These are phyloP conservation scores for Cordia subcordata DNA, from an alignment of 257 asterid species.

Conservation along the genomic window DNA sequence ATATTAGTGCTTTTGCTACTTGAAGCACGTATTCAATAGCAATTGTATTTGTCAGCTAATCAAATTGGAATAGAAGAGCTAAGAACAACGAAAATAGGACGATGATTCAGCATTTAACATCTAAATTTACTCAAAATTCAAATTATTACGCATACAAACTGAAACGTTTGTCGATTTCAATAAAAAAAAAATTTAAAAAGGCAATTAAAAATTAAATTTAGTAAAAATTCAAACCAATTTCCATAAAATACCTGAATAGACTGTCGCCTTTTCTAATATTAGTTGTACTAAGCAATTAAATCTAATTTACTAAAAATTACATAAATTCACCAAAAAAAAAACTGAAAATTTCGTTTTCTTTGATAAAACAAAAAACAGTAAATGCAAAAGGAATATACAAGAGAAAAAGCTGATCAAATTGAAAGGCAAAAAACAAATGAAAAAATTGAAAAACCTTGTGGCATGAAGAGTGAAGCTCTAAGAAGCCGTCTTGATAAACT, in stretches of 20 bases:
- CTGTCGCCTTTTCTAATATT: no score
- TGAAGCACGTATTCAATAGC: no score
- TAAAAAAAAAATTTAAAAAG: neutral
- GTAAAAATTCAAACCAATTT: neutral
- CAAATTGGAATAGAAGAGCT: neutral
- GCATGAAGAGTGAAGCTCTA: conserved; percentile 48
- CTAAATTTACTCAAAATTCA: neutral
- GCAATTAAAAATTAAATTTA: neutral
- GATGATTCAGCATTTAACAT: neutral
- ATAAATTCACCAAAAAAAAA: no score
- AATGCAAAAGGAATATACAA: neutral
- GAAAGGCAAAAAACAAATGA: neutral
- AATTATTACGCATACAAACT: neutral
- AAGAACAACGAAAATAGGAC: neutral
- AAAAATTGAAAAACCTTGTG: conserved; percentile 38
- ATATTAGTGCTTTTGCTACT: no score
- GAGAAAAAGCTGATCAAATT: neutral
- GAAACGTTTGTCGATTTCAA: neutral
- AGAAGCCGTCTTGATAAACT: conserved; percentile 80
- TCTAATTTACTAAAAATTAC: no score
- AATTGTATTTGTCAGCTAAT: neutral
- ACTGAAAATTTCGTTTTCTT: no score
- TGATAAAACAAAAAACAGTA: neutral
- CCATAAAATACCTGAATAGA: no score
- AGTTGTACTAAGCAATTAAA: no score